These are phyloP conservation scores for Amphicarpaea edgeworthii DNA, from an alignment of 306 rosid genomes.

Conservation along the genomic window DNA sequence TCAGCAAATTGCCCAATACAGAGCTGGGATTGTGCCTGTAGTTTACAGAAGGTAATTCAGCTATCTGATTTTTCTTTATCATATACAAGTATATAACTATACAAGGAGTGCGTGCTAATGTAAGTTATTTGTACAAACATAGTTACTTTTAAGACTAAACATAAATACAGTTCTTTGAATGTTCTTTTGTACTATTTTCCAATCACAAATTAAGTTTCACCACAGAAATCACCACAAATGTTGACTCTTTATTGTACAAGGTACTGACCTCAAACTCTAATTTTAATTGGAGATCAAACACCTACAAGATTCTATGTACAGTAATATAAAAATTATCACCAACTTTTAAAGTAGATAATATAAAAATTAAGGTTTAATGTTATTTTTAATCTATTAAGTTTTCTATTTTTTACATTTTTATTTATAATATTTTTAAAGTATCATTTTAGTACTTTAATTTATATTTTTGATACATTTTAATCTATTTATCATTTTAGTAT, in stretches of 20 bases:
- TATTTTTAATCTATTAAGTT: no score
- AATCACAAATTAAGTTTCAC: not conserved
- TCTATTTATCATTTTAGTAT: no score
- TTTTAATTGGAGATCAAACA: not conserved
- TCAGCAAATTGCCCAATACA: constrained; percentile 74
- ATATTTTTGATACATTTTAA: no score
- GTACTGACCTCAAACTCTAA: not conserved
- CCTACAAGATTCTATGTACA: no score
- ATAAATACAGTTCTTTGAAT: not conserved
- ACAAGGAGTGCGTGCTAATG: not conserved
- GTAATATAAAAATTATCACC: no score
- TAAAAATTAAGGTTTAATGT: no score
- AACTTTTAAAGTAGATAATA: no score
- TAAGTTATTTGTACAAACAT: not conserved
- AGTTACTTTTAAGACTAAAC: not conserved
- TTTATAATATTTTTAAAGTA: no score
- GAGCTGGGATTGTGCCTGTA: constrained; percentile 80
- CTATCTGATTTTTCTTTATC: not conserved
- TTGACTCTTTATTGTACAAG: not conserved
- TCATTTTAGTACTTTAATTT: no score
- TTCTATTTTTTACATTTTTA: no score
- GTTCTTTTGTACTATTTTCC: not conserved
- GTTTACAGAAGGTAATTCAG: constrained; percentile 61
- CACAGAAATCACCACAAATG: not conserved
- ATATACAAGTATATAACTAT: not conserved